A percentile compares a stretch with the other conserved stretches of the same genome.
These are phyloP conservation scores for Fusarium coffeatum DNA, from an alignment of 2,329 filamentous ascomycete species.

Conservation along the genomic window DNA sequence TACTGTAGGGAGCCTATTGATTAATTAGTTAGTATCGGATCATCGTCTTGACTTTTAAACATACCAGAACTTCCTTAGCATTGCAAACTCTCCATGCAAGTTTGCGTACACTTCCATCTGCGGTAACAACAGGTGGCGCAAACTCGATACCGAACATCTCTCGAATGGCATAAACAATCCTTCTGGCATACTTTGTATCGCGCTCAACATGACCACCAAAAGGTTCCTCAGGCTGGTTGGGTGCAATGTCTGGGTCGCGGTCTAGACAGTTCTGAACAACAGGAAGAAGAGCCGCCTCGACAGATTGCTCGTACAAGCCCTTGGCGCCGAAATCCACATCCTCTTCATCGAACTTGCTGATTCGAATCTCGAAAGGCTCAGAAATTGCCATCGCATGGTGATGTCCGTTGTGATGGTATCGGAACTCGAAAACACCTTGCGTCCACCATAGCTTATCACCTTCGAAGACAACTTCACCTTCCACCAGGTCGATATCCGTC, in stretches of 20 bases:
- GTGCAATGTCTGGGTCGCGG: constrained; percentile 89
- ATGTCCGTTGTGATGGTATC: constrained; percentile 93
- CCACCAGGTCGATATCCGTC: constrained; percentile 69
- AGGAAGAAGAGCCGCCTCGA: constrained; percentile 82
- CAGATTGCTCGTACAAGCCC: constrained; percentile 72
- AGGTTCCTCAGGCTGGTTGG: constrained; percentile 78
- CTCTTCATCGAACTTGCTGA: constrained; percentile 82
- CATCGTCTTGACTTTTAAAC: constrained; percentile 50
- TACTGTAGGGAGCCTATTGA: constrained; percentile 74
- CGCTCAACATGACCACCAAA: constrained; percentile 89
- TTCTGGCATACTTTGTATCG: constrained; percentile 86
- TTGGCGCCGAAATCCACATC: constrained; percentile 72
- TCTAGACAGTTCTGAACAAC: constrained; percentile 94
- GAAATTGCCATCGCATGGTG: constrained; percentile 96
- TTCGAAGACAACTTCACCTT: constrained; percentile 86
- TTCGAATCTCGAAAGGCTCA: constrained; percentile 89
- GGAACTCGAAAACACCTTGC: constrained; percentile 94
- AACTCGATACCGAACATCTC: constrained; percentile 99
- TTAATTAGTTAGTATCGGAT: constrained; percentile 2
- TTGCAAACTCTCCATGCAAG: constrained; percentile 95
- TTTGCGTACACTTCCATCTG: constrained; percentile 90
- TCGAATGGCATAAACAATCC: constrained; percentile 92
- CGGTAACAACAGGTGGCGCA: constrained; percentile 88
- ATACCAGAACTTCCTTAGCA: constrained; percentile 92
- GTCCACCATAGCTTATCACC: constrained; percentile 99